A percentile compares a stretch with the other conserved stretches of the same genome.
These are phyloP conservation scores for Leishmania major DNA, from an alignment of 208 protist genomes.

Conservation along the genomic window DNA sequence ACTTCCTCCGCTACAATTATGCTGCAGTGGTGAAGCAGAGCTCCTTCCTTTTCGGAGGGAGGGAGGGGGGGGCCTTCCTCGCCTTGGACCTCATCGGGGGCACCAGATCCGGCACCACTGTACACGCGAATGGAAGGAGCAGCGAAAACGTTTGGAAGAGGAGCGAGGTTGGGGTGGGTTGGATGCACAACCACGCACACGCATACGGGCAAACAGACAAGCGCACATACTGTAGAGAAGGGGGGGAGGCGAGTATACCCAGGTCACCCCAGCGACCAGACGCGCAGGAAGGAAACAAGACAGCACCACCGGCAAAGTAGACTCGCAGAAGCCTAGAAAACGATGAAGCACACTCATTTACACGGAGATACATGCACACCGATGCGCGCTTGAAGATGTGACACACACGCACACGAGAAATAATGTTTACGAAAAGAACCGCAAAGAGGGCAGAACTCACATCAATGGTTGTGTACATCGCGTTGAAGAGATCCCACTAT, in stretches of 20 bases:
- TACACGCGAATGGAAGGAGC: not conserved
- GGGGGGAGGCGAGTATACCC: not conserved
- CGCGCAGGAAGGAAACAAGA: not conserved
- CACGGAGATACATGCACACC: not conserved
- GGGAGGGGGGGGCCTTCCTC: too few species aligned
- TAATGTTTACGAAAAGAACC: not conserved
- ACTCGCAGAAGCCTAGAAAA: not conserved
- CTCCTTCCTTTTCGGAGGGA: not conserved
- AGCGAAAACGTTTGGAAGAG: not conserved
- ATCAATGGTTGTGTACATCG: not conserved
- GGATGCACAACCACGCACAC: not conserved
- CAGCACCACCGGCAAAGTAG: not conserved
- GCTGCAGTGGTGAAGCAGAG: not conserved
- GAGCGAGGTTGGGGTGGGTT: not conserved
- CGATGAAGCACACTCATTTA: not conserved
- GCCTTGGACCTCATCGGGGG: not conserved
- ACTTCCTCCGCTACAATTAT: not conserved
- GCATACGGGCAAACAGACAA: not conserved
- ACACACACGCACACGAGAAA: slow-evolving; percentile 12
- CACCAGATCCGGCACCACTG: not conserved
- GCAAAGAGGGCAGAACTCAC: not conserved
- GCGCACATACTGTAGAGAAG: not conserved
- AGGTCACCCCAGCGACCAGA: not conserved
- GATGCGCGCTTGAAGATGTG: not conserved
- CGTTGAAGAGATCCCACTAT: not conserved